Conservation (phyloP, 805 yeast genomes). For the Candida argentea region DNA sequence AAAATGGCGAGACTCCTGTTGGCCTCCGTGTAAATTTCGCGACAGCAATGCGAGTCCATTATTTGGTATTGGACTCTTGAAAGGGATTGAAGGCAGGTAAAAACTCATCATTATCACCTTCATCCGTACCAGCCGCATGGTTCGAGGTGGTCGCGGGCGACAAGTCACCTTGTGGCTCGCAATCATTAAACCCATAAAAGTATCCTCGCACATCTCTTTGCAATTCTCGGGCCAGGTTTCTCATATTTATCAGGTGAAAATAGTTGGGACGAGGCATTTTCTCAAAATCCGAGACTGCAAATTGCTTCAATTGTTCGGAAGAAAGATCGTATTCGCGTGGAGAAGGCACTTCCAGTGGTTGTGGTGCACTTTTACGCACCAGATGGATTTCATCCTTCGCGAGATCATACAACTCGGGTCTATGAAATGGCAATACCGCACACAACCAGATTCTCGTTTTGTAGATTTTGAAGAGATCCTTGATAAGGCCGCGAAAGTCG, state of each 20-base stretch:
- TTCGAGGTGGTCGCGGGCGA: conserved; percentile 1
- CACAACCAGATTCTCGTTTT: conserved; percentile 40
- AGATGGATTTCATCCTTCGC: conserved; percentile 3
- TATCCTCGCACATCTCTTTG: conserved; percentile 30
- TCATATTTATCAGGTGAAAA: conserved; percentile 43
- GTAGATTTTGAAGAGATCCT: conserved; percentile 35
- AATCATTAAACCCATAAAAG: conserved; percentile 29
- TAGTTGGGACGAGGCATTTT: conserved; percentile 33
- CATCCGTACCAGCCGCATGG: conserved; percentile 2
- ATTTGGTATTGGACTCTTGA: too few species aligned
- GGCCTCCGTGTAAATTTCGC: too few species aligned
- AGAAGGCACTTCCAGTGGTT: conserved; percentile 5
- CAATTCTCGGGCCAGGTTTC: conserved; percentile 36
- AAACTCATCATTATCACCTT: conserved; percentile 7
- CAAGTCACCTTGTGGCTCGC: neutral
- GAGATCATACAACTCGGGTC: conserved; percentile 20
- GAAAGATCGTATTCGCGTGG: conserved; percentile 30
- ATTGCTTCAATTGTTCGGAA: conserved; percentile 32
- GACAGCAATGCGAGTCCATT: too few species aligned
- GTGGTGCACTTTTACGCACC: conserved; percentile 1
- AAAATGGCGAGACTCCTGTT: too few species aligned
- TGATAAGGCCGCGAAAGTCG: conserved; percentile 34
- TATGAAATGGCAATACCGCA: conserved; percentile 34
- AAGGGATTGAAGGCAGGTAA: conserved; percentile 17
- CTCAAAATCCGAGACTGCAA: conserved; percentile 34